These are phyloP conservation scores for Aspergillus egyptiacus DNA, from an alignment of 495 filamentous ascomycete genomes.

Conservation along the genomic window DNA sequence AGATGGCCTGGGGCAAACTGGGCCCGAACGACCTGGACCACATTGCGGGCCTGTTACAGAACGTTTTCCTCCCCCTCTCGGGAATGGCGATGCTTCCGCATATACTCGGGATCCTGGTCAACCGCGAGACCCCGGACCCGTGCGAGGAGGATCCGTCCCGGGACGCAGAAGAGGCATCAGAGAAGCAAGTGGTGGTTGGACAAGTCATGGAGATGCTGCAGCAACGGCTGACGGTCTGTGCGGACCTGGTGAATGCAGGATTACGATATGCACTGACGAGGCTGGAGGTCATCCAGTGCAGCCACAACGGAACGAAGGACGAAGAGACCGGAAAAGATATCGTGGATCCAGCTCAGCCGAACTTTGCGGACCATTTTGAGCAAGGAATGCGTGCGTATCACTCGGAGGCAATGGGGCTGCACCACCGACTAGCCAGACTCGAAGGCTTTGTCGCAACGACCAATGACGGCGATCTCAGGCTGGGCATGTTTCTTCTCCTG, in stretches of 20 bases:
- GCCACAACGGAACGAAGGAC: constrained; percentile 17
- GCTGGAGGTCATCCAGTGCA: constrained; percentile 23
- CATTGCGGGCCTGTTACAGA: constrained; percentile 48
- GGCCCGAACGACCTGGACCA: constrained; percentile 56
- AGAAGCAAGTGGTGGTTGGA: constrained; percentile 25
- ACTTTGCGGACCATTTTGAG: constrained; percentile 22
- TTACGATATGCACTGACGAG: constrained; percentile 25
- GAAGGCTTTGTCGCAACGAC: constrained; percentile 26
- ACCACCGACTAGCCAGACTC: constrained; percentile 25
- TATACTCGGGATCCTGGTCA: constrained; percentile 55
- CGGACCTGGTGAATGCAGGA: constrained; percentile 32
- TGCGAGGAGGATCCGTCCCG: constrained; percentile 18
- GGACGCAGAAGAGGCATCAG: constrained; percentile 25
- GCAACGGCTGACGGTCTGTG: constrained; percentile 50
- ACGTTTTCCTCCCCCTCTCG: constrained; percentile 55
- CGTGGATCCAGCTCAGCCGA: constrained; percentile 13
- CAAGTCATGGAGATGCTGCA: constrained; percentile 54
- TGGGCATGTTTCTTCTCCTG: constrained; percentile 31
- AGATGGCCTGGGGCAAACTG: constrained; percentile 63
- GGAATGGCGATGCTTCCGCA: constrained; percentile 66
- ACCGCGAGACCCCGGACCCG: constrained; percentile 23
- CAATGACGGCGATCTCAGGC: constrained; percentile 23
- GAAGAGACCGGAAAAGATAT: constrained; percentile 25
- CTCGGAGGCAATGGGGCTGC: constrained; percentile 20
- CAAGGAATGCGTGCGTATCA: constrained; percentile 16